A percentile compares a stretch with the other conserved stretches of the same genome.
phyloP scores from a whole-genome alignment of 2,329 filamentous ascomycete genomes.

The Tolypocladium inflatum region DNA sequence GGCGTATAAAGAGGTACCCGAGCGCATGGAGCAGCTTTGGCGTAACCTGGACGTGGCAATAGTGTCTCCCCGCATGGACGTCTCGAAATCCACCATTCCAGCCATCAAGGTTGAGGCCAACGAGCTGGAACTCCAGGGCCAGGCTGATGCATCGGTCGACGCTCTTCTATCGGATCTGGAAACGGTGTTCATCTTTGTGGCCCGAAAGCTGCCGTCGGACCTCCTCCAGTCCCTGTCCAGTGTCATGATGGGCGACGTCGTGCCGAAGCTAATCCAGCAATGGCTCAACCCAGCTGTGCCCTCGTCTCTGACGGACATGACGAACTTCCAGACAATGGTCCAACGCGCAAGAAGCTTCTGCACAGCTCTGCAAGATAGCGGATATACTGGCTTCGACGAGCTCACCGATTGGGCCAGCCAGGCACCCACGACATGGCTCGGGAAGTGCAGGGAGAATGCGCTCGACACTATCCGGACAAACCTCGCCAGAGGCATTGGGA shows the following conservation, averaged over 20 bases:
- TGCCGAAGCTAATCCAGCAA: conserved; percentile 55
- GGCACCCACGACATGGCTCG: conserved; percentile 76
- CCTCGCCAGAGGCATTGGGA: conserved; percentile 57
- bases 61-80: conserved; percentile 47
- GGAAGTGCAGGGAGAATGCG: conserved; percentile 69
- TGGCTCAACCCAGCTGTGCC: conserved; percentile 77
- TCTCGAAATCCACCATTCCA: conserved; percentile 21
- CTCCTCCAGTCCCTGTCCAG: conserved; percentile 53
- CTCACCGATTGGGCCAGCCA: conserved; percentile 73
- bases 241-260: conserved; percentile 60
- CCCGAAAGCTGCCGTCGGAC: conserved; percentile 40
- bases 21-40: conserved; percentile 51
- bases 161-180: conserved; percentile 46
- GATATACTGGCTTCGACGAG: conserved; percentile 53
- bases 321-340: conserved; percentile 62
- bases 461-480: conserved; percentile 65
- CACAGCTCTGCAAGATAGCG: conserved; percentile 46
- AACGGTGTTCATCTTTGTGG: conserved; percentile 40
- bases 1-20: conserved; percentile 51
- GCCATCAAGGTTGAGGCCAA: conserved; percentile 32
- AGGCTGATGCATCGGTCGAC: conserved; percentile 34
- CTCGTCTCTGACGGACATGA: conserved; percentile 60
- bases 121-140: conserved; percentile 30
- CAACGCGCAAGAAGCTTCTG: conserved; percentile 56
- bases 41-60: conserved; percentile 53